phyloP scores from a whole-genome alignment of 1,139 yeast species.

The Diutina neorugosa region DNA sequence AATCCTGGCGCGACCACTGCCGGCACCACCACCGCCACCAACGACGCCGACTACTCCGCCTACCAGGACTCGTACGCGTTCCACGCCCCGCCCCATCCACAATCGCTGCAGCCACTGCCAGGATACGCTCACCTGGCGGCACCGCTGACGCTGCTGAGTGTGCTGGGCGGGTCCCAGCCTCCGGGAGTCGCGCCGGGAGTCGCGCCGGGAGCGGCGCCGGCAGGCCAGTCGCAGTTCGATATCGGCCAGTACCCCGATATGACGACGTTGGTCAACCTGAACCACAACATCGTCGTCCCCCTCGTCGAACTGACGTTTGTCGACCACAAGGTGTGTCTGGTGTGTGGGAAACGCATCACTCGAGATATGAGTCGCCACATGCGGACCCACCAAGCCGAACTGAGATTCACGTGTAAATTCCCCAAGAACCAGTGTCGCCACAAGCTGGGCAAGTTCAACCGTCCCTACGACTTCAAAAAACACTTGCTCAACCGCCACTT shows the following conservation, averaged over 20 bases:
- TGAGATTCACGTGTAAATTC: constrained; percentile 3
- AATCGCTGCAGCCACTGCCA: background rate
- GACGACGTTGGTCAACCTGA: constrained; percentile 29
- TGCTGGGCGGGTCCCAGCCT: constrained; percentile 2
- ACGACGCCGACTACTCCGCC: background rate
- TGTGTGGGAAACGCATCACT: constrained; percentile 4
- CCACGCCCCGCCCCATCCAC: background rate
- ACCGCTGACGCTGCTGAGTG: constrained; percentile 2
- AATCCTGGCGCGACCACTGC: too few relatives aligned
- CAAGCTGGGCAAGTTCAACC: constrained; percentile 4
- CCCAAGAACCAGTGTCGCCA: constrained; percentile 4
- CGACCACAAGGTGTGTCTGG: constrained; percentile 2
- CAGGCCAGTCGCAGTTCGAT: background rate
- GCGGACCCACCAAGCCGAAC: constrained; percentile 4
- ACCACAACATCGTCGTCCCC: constrained; percentile 22
- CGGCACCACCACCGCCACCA: background rate
- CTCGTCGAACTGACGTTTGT: constrained; percentile 13
- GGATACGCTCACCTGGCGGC: constrained; percentile 3
- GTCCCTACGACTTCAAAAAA: constrained; percentile 3
- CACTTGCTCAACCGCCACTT: constrained; percentile 3
- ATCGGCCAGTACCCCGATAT: constrained; percentile 21
- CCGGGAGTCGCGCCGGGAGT: background rate
- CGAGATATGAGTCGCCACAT: constrained; percentile 4
- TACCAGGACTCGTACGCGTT: constrained; percentile 2
- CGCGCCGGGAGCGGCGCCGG: background rate